phyloP scores from a whole-genome alignment of 225 moss, liverwort and hornwort genomes.

The Bryoerythrophyllum caledonicum region DNA sequence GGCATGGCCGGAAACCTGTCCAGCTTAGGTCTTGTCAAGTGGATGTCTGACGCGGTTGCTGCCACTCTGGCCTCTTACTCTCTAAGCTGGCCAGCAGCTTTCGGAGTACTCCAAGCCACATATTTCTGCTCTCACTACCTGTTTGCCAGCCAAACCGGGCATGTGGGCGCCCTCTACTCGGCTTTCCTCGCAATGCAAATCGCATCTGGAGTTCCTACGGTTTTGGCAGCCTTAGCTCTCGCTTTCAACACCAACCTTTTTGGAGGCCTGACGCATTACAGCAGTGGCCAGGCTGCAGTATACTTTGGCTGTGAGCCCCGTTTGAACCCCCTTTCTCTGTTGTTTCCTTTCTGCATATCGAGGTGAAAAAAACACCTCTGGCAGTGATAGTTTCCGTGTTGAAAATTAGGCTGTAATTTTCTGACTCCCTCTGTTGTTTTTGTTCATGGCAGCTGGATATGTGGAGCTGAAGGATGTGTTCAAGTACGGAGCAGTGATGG shows the following conservation, averaged over 20 bases:
- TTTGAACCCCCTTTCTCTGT: slow-evolving; percentile 4
- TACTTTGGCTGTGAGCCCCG: slow-evolving; percentile 85
- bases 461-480: slow-evolving; percentile 89
- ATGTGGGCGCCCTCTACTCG: slow-evolving; percentile 96
- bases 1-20: slow-evolving; percentile 96
- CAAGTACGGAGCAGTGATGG: slow-evolving; percentile 89
- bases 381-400: not conserved
- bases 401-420: not conserved
- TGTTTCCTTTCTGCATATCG: not conserved
- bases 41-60: slow-evolving; percentile 92
- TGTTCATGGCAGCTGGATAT: slow-evolving; percentile 71
- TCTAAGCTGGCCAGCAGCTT: slow-evolving; percentile 90
- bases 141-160: slow-evolving; percentile 98
- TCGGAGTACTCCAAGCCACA: slow-evolving; percentile 82
- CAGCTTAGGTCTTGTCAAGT: slow-evolving; percentile 82
- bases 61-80: slow-evolving; percentile 71
- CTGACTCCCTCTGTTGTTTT: not conserved
- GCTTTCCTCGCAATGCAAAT: slow-evolving; percentile 96
- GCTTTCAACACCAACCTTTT: slow-evolving; percentile 97
- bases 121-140: slow-evolving; percentile 94
- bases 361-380: slow-evolving; percentile 1
- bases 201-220: slow-evolving; percentile 87
- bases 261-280: slow-evolving; percentile 92
- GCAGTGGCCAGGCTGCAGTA: slow-evolving; percentile 99
- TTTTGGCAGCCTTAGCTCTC: slow-evolving; percentile 79